Evolutionary conservation across 768 basidiomycete genomes (phyloP).

Genomic region (Cystofilobasidium capitatum): DNA sequence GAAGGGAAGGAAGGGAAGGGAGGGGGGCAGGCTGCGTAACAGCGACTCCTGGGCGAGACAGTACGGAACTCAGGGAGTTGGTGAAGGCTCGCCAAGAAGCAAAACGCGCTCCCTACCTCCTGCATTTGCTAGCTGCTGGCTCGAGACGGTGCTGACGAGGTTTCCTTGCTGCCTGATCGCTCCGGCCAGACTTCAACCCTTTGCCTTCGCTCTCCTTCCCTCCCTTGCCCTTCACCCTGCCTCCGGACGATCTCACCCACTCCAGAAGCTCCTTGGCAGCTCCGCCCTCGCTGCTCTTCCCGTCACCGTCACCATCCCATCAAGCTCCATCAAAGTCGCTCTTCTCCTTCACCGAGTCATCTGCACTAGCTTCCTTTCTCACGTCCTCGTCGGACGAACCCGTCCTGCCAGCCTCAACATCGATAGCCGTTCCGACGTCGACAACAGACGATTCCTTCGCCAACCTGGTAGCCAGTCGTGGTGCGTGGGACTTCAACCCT

Average conservation of each 20-base stretch:
- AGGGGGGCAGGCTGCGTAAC: no score
- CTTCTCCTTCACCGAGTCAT: slow-evolving; percentile 21
- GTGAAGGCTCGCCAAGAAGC: no score
- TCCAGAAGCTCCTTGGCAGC: not conserved
- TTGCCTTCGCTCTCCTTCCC: slow-evolving; percentile 9
- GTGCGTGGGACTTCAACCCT: slow-evolving; percentile 27
- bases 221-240: slow-evolving; percentile 18
- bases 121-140: not conserved
- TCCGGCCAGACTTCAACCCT: slow-evolving; percentile 20
- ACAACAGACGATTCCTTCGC: slow-evolving; percentile 4
- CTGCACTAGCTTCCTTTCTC: slow-evolving; percentile 22
- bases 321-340: not conserved
- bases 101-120: no score
- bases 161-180: not conserved
- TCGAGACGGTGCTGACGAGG: not conserved
- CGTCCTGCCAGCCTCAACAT: not conserved
- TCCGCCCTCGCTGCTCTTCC: not conserved
- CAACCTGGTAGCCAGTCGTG: slow-evolving; percentile 12
- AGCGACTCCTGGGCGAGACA: no score
- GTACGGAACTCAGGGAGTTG: no score
- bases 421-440: not conserved
- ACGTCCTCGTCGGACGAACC: slow-evolving; percentile 17
- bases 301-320: not conserved
- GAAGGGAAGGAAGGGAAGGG: no score
- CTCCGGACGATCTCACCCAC: not conserved